Evolutionary conservation across 2,329 filamentous ascomycete species (phyloP), one percentile per base, ranked within the genome.

Genomic region (Xylaria sp.): DNA sequence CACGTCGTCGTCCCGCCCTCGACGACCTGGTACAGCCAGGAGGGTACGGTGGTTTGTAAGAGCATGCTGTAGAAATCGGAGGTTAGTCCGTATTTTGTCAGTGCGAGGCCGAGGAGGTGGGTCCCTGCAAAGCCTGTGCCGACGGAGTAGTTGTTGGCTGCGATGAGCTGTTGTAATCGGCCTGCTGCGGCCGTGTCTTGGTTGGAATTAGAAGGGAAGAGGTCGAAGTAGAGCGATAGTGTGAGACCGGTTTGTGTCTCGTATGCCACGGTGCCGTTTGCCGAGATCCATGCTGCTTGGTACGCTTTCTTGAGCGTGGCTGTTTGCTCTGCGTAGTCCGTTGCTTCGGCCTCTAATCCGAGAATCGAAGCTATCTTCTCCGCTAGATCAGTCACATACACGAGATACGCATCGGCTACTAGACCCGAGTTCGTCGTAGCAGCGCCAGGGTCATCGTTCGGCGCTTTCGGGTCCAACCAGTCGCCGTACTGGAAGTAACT

Each of bases 381-480:
- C 2, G 80, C 71, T 0, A 80, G 58, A 6, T 73, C 69, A 0
- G 80, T 80, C 21, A 81, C 77, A 46, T 78, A 76, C 1, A 82
- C 75, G 1, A 83, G 73, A 60, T 82, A 83, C 1, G 80, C 79
- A 57, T 84, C 80, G 0, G 81, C 79, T 0, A 83, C 79, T 1
- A 81, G 74, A 2, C 73, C 71, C 0, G 74, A 70, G 38, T 78
- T 72, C 0, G 81, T 83, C 0, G 75, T 77, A 0, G 78, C 79
- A 15, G 69, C 70, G 2, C 73, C 76, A 0, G 82, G 76, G 8
- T 76, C 67, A 0, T 79, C 73, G 0, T 77, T 73, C 0, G 81
- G 80, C 0, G 82, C 76, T 3, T 75, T 74, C 0, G 82, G 82
- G 57, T 83, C 82, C 1, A 84, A 75, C 82, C 82, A 84, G 64